phyloP scores from a whole-genome alignment of 805 yeast genomes.

The Cyberlindnera galapagoensis region DNA sequence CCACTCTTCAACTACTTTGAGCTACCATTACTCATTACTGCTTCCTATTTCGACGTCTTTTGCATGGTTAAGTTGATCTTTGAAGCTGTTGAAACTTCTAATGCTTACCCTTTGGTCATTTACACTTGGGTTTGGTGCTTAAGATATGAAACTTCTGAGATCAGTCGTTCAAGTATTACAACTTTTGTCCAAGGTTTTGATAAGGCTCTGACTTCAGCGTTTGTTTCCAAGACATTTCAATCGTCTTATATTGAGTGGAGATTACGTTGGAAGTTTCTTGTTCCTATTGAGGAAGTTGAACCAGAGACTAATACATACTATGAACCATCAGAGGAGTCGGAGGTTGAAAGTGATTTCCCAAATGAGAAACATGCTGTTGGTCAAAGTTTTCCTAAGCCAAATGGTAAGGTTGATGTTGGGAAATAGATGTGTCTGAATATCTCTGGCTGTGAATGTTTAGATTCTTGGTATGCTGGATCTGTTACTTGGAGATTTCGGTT shows the following conservation, averaged over 20 bases:
- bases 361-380: no score
- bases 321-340: no score
- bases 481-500: no score
- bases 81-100: constrained; percentile 23
- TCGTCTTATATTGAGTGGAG: constrained; percentile 8
- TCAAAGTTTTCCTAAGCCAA: no score
- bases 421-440: no score
- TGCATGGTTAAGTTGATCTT: constrained; percentile 24
- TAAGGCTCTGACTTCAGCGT: constrained; percentile 1
- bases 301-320: no score
- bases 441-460: no score
- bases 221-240: constrained; percentile 5
- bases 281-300: constrained; percentile 10
- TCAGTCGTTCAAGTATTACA: constrained; percentile 21
- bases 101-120: constrained; percentile 28
- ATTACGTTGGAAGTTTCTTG: constrained; percentile 10
- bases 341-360: no score
- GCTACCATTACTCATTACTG: constrained; percentile 29
- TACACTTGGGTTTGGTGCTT: constrained; percentile 32
- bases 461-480: no score
- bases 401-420: no score
- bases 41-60: constrained; percentile 34
- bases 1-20: constrained; percentile 34
- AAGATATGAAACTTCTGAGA: constrained; percentile 30
- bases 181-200: constrained; percentile 7